Base-by-base conservation (phyloP, 306 rosid genomes). In the Fagus sylvatica region DNA sequence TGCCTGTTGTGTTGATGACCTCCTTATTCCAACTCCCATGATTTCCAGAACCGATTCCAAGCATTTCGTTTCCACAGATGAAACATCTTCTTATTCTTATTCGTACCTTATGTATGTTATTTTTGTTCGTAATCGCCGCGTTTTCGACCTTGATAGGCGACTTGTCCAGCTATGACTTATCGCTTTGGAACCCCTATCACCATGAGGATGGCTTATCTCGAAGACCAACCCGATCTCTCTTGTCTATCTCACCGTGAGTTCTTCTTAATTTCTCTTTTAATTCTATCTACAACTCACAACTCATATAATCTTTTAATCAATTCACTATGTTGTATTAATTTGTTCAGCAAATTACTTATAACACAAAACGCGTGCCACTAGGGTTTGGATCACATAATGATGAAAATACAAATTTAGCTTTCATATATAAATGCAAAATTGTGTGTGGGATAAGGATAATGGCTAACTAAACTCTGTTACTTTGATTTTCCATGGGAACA, bases 191-290 rank as follows among this genome's bases (percentile, higher is more conserved):
- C 17, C 53, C 65, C 0, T 22, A 22, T 46, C 51, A 46, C 51
- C 13, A 46, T 41, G 65, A 67, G 3, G 42, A 8, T 5, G 85
- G 30, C 28, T 39, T 82, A 6, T 11, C 75, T 78, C 85, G 74
- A 66, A 74, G 65, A 30, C 55, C 87, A 16, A 19, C 84, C 49
- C 86, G 97, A 74, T 84, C 89, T 64, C 86, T 90, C 43, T 75
- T 89, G 40, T 85, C 96, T 15, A 30, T 83, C 64, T 62, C 91
- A 37, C 74, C 79, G 95, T 91, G 32, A 79, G 86, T 81, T 79
- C 42, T 39, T 48, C 10, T 13, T 68, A 40, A 15, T 64, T 8
- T 2, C 9, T 28, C 4, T 16, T 32, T n/a, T 46, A 10, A 34
- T 7, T 59, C 4, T 39, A 41, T 46, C 11, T 4, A 46, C 15